Conservation (phyloP, 2,329 filamentous ascomycete species). For the Aspergillus flavus region DNA sequence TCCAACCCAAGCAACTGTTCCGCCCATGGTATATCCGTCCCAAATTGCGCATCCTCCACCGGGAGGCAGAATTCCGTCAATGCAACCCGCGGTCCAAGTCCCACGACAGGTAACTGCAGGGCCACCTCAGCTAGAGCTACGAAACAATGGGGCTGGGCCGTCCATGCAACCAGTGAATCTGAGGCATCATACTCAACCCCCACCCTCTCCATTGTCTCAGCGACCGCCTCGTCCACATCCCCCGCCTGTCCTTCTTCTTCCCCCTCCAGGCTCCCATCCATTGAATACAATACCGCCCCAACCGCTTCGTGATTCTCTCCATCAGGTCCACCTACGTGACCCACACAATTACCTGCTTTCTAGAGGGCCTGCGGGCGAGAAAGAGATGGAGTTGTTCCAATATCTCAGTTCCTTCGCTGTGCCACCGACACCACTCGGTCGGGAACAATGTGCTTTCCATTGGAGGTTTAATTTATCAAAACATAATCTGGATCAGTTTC, state of each 20-base stretch:
- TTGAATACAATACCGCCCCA: slow-evolving; percentile 46
- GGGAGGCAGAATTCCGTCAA: not conserved
- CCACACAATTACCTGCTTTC: slow-evolving; percentile 47
- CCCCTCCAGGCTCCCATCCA: slow-evolving; percentile 33
- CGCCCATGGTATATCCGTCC: slow-evolving; percentile 4
- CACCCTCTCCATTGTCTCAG: not conserved
- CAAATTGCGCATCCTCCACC: not conserved
- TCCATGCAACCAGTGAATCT: not conserved
- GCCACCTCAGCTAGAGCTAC: not conserved
- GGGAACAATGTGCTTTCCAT: slow-evolving; percentile 26
- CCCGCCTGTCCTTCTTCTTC: slow-evolving; percentile 33
- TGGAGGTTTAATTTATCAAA: slow-evolving; percentile 41
- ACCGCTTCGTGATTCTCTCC: slow-evolving; percentile 54
- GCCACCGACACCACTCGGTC: slow-evolving; percentile 33
- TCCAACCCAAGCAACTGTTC: not conserved
- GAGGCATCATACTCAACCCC: not conserved
- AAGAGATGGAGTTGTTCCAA: slow-evolving; percentile 38
- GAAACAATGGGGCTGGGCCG: not conserved
- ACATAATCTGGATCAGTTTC: slow-evolving; percentile 37
- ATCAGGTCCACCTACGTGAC: slow-evolving; percentile 61
- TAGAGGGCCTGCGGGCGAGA: slow-evolving; percentile 18
- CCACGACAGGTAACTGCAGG: not conserved
- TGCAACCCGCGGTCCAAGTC: not conserved
- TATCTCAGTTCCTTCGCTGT: slow-evolving; percentile 38
- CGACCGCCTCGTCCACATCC: not conserved